phyloP scores from a whole-genome alignment of 2,329 filamentous ascomycete genomes.

The Daldinia eschscholtzii region DNA sequence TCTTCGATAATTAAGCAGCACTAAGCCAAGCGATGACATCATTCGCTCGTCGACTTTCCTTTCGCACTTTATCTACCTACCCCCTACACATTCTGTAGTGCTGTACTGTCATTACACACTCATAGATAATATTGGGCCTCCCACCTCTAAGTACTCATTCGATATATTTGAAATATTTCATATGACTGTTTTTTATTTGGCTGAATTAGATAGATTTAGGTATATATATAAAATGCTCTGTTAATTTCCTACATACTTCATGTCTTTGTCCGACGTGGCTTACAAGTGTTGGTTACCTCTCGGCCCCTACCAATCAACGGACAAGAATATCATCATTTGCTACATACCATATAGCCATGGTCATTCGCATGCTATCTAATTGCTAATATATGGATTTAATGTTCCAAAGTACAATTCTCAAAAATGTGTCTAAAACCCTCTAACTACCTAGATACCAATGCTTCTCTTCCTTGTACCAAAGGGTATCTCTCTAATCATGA shows the following conservation, averaged over 20 bases:
- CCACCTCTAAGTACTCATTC: not conserved
- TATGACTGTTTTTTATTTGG: not conserved
- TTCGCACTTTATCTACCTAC: not conserved
- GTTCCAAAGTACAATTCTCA: not conserved
- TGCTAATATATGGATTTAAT: not conserved
- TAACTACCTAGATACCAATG: not conserved
- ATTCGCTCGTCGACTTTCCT: slow-evolving; percentile 9
- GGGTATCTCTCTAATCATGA: not conserved
- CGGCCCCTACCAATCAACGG: slow-evolving; percentile 25
- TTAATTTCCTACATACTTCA: slow-evolving; percentile 27
- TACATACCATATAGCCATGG: slow-evolving; percentile 3
- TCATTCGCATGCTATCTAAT: slow-evolving; percentile 5
- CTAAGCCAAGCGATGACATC: slow-evolving; percentile 28
- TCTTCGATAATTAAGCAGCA: slow-evolving; percentile 19
- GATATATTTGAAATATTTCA: not conserved
- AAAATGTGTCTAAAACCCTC: not conserved
- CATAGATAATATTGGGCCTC: not conserved
- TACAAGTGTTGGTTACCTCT: slow-evolving; percentile 33
- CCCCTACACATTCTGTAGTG: too few relatives aligned
- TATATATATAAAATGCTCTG: slow-evolving; percentile 8
- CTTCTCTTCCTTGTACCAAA: slow-evolving; percentile 3
- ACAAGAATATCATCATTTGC: slow-evolving; percentile 13
- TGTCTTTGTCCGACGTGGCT: slow-evolving; percentile 40
- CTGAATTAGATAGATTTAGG: slow-evolving; percentile 22
- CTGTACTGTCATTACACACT: not conserved